Evolutionary conservation across 2,329 filamentous ascomycete genomes (phyloP), one percentile per base, ranked within the genome.

Genomic region (Fusarium sororula): DNA sequence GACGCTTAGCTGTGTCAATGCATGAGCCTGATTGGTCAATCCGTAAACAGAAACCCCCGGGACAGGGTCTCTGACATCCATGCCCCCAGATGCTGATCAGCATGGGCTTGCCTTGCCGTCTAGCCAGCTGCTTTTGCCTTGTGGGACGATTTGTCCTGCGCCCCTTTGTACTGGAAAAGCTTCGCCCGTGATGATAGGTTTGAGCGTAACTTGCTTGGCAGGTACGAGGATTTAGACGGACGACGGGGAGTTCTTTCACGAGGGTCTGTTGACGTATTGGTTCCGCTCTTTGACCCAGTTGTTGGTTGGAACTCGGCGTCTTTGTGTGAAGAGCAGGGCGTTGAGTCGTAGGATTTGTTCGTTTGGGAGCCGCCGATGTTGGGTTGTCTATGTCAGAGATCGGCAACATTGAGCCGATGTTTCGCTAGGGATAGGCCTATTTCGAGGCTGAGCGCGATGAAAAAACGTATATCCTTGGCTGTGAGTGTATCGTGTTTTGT

Each of bases 1-100:
- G 28, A 56, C 39, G 60, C 38, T 61, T 67, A 48, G 63, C 45
- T 53, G 41, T 24, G 53, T 54, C 32, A 53, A 41, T 17, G 30
- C 10, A 38, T 28, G n/a, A 32, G 12, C 1, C 28, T 66, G 42
- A 70, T 70, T 70, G 67, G 67, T 30, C 53, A 55, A 39, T n/a
- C 53, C 66, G 67, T 70, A 70, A 59, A 32, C 30, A 66, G 66
- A 70, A 70, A 70, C 66, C 17, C 37, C 66, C 53, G 67, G 53
- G 17, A 37, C 53, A 66, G 47, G 67, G 67, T 66, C 53, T 30
- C 26, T 54, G 39, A 39, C 45, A 69, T 64, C 59, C 67, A 45
- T 38, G 51, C 11, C 66, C 67, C 67, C 41, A 66, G 66, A 28
- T 70, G 66, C 42, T 66, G 67, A 70, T 70, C 66, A 30, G 26